phyloP scores from a whole-genome alignment of 164 flowering plant species.

The Vitis rotundifolia region DNA sequence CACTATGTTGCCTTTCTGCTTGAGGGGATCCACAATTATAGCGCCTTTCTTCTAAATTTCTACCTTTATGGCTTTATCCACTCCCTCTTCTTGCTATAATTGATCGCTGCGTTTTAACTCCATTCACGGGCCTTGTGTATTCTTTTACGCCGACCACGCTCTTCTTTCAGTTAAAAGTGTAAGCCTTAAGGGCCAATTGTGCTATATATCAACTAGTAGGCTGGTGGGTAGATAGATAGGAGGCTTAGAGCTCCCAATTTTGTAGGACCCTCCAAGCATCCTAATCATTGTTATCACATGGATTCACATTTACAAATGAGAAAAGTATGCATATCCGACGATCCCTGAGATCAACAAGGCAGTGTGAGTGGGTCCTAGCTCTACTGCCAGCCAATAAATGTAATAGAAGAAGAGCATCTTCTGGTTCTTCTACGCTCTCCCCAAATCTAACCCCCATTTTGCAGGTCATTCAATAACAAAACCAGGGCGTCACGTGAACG shows the following conservation, averaged over 20 bases:
- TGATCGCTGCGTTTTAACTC: slow-evolving; percentile 6
- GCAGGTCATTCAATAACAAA: neutral
- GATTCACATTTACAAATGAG: neutral
- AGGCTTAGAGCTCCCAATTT: neutral
- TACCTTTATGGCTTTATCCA: too few relatives aligned
- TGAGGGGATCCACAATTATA: neutral
- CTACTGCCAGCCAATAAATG: too few relatives aligned
- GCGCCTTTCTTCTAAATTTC: neutral
- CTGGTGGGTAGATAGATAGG: neutral
- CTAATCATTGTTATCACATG: neutral
- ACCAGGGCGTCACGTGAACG: slow-evolving; percentile 19
- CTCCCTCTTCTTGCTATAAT: neutral
- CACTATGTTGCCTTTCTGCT: slow-evolving; percentile 4
- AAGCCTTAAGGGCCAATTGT: too few relatives aligned
- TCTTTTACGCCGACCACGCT: neutral
- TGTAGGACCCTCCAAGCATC: neutral
- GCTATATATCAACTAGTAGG: neutral
- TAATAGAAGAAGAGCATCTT: neutral
- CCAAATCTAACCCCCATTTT: neutral
- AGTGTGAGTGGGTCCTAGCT: too few relatives aligned
- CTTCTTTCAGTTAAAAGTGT: neutral
- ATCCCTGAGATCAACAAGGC: too few relatives aligned
- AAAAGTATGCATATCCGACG: too few relatives aligned
- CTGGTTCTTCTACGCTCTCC: neutral
- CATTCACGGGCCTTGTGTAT: slow-evolving; percentile 13